A percentile compares a stretch with the other conserved stretches of the same genome.
Evolutionary conservation across 495 filamentous ascomycete genomes (phyloP).

Genomic region (Penicillium steckii): DNA sequence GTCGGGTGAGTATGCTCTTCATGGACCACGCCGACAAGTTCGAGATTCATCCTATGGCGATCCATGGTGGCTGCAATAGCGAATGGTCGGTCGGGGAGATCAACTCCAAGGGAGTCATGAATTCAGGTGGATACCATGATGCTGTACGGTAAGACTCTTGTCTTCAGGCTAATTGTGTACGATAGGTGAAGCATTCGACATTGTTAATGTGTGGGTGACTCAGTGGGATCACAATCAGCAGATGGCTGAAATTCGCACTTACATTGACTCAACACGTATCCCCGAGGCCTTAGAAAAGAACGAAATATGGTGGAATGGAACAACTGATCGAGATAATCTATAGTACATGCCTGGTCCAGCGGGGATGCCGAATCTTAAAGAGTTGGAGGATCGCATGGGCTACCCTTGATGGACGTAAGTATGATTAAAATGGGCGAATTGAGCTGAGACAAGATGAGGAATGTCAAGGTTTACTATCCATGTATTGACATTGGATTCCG

Average conservation of each 20-base stretch:
- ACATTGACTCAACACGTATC: slow-evolving; percentile 30
- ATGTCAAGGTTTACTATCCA: too few species aligned
- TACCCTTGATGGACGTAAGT: slow-evolving; percentile 32
- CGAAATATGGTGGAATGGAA: slow-evolving; percentile 39
- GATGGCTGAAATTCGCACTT: slow-evolving; percentile 39
- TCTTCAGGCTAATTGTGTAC: not conserved
- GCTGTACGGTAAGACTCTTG: too few species aligned
- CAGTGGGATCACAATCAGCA: slow-evolving; percentile 29
- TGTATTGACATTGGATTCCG: too few species aligned
- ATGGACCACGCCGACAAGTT: slow-evolving; percentile 34
- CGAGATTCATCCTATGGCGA: slow-evolving; percentile 32
- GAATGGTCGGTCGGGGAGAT: slow-evolving; percentile 37
- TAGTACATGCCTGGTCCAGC: slow-evolving; percentile 38
- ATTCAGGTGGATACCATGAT: slow-evolving; percentile 27
- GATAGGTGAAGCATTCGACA: slow-evolving; percentile 32
- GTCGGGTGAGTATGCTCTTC: slow-evolving; percentile 31
- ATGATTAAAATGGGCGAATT: slow-evolving; percentile 9
- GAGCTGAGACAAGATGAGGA: not conserved
- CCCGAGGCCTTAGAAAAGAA: slow-evolving; percentile 34
- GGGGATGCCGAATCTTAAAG: slow-evolving; percentile 35
- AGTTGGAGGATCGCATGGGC: slow-evolving; percentile 27
- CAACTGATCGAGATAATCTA: slow-evolving; percentile 27
- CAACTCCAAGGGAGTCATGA: slow-evolving; percentile 33
- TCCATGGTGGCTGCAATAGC: slow-evolving; percentile 36
- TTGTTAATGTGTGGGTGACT: slow-evolving; percentile 41